These are phyloP conservation scores for Penicillium sclerotigenum DNA, from an alignment of 2,329 filamentous ascomycete genomes.

Conservation along the genomic window DNA sequence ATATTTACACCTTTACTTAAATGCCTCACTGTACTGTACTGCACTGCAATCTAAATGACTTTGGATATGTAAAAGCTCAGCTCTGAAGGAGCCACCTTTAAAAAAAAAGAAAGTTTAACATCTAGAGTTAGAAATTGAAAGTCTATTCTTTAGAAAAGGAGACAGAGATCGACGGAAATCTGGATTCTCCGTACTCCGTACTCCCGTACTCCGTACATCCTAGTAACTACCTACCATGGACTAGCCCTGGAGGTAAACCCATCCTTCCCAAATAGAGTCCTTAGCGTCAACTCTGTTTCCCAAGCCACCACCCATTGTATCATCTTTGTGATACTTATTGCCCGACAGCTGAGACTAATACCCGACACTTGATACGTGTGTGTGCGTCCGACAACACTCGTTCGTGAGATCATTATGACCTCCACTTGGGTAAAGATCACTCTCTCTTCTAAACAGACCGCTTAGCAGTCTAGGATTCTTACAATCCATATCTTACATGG, in stretches of 20 bases:
- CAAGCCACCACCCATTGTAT: constrained; percentile 5
- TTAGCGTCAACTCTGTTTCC: constrained; percentile 21
- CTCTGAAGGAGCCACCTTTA: neutral
- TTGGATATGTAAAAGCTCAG: neutral
- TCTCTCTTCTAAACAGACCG: neutral
- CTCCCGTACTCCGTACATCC: neutral
- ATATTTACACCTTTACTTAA: neutral
- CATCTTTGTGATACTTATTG: neutral
- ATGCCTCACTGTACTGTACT: neutral
- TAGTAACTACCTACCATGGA: neutral
- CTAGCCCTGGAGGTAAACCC: neutral
- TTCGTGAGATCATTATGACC: constrained; percentile 20
- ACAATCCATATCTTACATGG: neutral
- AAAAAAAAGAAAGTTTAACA: neutral
- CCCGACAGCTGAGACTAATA: neutral
- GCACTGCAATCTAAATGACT: neutral
- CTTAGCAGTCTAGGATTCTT: neutral
- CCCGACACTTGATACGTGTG: neutral
- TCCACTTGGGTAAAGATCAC: neutral
- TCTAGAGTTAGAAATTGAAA: neutral
- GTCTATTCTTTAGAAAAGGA: neutral
- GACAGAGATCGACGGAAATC: neutral
- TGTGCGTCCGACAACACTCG: constrained; percentile 6
- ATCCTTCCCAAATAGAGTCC: constrained; percentile 13
- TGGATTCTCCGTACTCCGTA: neutral